A percentile compares a stretch with the other conserved stretches of the same genome.
Conservation (phyloP, 805 yeast genomes). For the Blastobotrys peoriensis region DNA sequence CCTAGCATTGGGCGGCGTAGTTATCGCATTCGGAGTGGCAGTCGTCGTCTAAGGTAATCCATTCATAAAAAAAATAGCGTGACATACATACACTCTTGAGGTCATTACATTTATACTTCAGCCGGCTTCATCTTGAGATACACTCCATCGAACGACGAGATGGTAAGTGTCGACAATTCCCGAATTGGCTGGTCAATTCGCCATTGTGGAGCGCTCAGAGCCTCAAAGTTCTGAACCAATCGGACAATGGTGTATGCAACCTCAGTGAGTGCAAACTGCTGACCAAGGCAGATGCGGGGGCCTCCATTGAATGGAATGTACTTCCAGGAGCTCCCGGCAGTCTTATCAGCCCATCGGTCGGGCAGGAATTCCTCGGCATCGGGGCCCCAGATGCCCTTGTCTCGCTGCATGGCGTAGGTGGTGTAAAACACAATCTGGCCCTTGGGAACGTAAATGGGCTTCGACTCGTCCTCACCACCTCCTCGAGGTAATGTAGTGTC, state of each 20-base stretch:
- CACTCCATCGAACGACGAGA: constrained; percentile 17
- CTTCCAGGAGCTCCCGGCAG: constrained; percentile 37
- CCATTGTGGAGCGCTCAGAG: constrained; percentile 1
- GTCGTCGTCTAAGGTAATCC: too few species aligned
- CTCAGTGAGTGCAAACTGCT: constrained; percentile 51
- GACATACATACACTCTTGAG: too few species aligned
- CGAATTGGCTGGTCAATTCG: constrained; percentile 34
- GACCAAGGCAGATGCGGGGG: constrained; percentile 51
- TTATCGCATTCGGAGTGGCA: too few species aligned
- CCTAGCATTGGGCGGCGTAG: too few species aligned
- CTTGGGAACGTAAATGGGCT: constrained; percentile 35
- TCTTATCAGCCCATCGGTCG: constrained; percentile 41
- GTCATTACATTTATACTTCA: not conserved
- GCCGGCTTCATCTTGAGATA: constrained; percentile 13
- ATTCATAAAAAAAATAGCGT: too few species aligned
- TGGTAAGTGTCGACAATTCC: constrained; percentile 24
- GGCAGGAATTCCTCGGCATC: constrained; percentile 39
- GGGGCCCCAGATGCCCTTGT: constrained; percentile 34
- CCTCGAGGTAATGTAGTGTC: constrained; percentile 45
- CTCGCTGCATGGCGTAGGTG: constrained; percentile 38
- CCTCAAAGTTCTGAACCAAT: constrained; percentile 27
- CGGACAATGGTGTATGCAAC: constrained; percentile 41
- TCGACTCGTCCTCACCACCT: constrained; percentile 36
- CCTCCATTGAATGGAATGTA: constrained; percentile 52
- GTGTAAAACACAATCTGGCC: constrained; percentile 35